phyloP scores from a whole-genome alignment of 2,329 filamentous ascomycete genomes.

The Diaporthe citrichinensis region DNA sequence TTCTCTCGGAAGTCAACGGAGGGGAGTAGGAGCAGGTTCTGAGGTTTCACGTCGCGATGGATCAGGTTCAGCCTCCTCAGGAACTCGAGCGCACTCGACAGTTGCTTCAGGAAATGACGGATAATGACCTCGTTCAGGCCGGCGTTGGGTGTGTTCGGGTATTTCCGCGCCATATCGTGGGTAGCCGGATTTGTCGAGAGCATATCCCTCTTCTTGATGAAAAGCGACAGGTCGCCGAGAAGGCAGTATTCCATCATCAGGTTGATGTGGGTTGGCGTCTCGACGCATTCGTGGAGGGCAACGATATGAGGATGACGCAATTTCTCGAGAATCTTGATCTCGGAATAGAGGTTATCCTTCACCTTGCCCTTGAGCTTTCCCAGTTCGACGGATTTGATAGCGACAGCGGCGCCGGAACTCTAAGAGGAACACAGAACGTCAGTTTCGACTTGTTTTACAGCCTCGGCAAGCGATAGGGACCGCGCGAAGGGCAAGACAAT shows the following conservation, averaged over 20 bases:
- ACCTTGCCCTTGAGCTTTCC: constrained; percentile 94
- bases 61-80: constrained; percentile 88
- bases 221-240: constrained; percentile 91
- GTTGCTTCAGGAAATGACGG: constrained; percentile 95
- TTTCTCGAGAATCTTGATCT: constrained; percentile 95
- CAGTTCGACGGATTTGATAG: constrained; percentile 96
- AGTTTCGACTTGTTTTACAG: constrained; percentile 31
- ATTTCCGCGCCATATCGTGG: constrained; percentile 91
- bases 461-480: constrained; percentile 9
- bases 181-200: constrained; percentile 85
- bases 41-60: constrained; percentile 97
- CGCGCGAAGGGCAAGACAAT: neutral
- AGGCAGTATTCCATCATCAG: constrained; percentile 99
- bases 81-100: constrained; percentile 92
- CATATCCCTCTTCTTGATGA: constrained; percentile 94
- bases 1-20: constrained; percentile 78
- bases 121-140: constrained; percentile 98
- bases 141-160: constrained; percentile 85
- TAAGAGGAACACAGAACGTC: constrained; percentile 53
- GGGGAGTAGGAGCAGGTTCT: constrained; percentile 92
- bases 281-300: constrained; percentile 93
- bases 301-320: constrained; percentile 98
- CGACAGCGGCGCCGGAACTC: constrained; percentile 86
- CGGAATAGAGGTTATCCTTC: constrained; percentile 93
- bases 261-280: constrained; percentile 90